These are phyloP conservation scores for Ophiosphaerella korrae DNA, from an alignment of 2,329 filamentous ascomycete species.

Conservation along the genomic window DNA sequence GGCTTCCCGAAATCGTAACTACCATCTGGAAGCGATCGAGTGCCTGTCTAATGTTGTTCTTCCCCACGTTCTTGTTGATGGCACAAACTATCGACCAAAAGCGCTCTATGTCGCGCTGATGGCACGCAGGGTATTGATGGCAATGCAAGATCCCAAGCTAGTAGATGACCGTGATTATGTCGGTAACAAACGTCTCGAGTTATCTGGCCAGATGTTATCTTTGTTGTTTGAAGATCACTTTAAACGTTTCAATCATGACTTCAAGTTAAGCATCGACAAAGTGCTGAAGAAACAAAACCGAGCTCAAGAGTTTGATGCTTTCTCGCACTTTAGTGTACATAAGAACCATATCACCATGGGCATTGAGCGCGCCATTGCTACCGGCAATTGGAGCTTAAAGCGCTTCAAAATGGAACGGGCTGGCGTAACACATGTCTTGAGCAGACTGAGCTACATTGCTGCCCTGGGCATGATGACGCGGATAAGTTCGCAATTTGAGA, in stretches of 20 bases:
- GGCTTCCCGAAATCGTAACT: constrained; percentile 67
- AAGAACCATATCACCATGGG: constrained; percentile 87
- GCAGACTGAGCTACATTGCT: constrained; percentile 92
- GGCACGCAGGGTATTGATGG: constrained; percentile 95
- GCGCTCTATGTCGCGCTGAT: constrained; percentile 96
- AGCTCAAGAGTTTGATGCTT: constrained; percentile 85
- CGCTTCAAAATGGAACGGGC: constrained; percentile 99
- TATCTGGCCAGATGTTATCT: constrained; percentile 92
- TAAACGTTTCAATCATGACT: constrained; percentile 87
- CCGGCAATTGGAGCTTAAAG: constrained; percentile 96
- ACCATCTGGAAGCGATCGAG: constrained; percentile 89
- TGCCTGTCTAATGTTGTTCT: constrained; percentile 91
- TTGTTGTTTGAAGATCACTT: constrained; percentile 97
- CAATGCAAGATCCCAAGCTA: constrained; percentile 82
- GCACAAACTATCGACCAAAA: constrained; percentile 95
- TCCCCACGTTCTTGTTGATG: constrained; percentile 89
- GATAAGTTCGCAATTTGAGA: constrained; percentile 98
- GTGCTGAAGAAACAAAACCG: constrained; percentile 92
- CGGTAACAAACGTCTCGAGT: constrained; percentile 92
- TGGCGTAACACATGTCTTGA: constrained; percentile 94
- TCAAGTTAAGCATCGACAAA: constrained; percentile 95
- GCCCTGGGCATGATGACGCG: constrained; percentile 99
- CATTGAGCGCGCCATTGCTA: constrained; percentile 94
- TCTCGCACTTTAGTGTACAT: constrained; percentile 80
- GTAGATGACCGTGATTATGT: constrained; percentile 98